These are phyloP conservation scores for Pythium rishiriense DNA, from an alignment of 352 stramenopile species.

Conservation along the genomic window DNA sequence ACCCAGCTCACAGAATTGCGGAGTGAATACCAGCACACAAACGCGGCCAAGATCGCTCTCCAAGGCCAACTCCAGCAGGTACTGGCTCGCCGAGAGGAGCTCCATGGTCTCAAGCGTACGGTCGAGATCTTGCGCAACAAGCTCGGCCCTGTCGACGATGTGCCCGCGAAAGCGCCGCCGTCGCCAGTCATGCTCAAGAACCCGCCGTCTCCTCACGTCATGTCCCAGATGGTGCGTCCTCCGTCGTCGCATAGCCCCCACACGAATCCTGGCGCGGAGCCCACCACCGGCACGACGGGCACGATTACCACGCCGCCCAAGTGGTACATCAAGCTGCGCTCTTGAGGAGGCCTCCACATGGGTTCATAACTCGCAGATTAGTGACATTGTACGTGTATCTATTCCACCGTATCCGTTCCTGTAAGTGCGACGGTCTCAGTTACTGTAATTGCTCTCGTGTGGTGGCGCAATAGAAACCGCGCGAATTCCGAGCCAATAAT, in stretches of 20 bases:
- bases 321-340: slow-evolving; percentile 71
- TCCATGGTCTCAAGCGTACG: slow-evolving; percentile 63
- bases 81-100: slow-evolving; percentile 52
- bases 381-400: slow-evolving; percentile 13
- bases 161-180: neutral
- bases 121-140: slow-evolving; percentile 47
- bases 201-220: slow-evolving; percentile 21
- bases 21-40: slow-evolving; percentile 37
- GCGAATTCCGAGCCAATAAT: slow-evolving; percentile 11
- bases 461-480: slow-evolving; percentile 11
- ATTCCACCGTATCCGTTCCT: neutral
- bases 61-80: slow-evolving; percentile 72
- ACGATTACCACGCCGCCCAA: slow-evolving; percentile 32
- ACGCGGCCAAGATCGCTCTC: slow-evolving; percentile 47
- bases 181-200: slow-evolving; percentile 24
- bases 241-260: slow-evolving; percentile 20
- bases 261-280: neutral
- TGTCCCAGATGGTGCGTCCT: slow-evolving; percentile 44
- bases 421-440: slow-evolving; percentile 7
- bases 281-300: slow-evolving; percentile 5
- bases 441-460: neutral
- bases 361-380: slow-evolving; percentile 9
- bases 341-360: slow-evolving; percentile 15
- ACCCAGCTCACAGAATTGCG: slow-evolving; percentile 46
- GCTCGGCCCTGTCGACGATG: slow-evolving; percentile 9